A percentile compares a stretch with the other conserved stretches of the same genome.
phyloP scores from a whole-genome alignment of 352 stramenopile species.

The Elongisporangium undulatum region DNA sequence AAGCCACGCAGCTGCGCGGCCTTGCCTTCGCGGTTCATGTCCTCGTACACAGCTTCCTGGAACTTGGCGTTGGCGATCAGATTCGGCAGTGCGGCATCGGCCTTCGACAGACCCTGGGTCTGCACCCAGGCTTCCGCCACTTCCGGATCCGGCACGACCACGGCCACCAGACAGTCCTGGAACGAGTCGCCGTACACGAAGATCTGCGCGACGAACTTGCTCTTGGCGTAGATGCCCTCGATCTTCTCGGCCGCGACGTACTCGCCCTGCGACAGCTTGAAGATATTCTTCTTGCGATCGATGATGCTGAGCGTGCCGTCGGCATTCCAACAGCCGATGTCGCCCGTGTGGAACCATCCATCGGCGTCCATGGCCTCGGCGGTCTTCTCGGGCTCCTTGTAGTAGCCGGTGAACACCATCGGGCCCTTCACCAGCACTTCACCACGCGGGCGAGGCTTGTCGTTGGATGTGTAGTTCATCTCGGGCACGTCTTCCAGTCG shows the following conservation, averaged over 20 bases:
- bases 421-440: slow-evolving; percentile 75
- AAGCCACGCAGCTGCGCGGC: slow-evolving; percentile 85
- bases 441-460: slow-evolving; percentile 48
- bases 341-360: slow-evolving; percentile 95
- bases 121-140: slow-evolving; percentile 57
- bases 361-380: slow-evolving; percentile 82
- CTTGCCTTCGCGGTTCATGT: slow-evolving; percentile 63
- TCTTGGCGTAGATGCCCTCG: slow-evolving; percentile 91
- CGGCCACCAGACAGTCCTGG: slow-evolving; percentile 88
- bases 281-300: slow-evolving; percentile 90
- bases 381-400: slow-evolving; percentile 91
- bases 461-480: slow-evolving; percentile 89
- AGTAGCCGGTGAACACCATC: slow-evolving; percentile 90
- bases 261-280: slow-evolving; percentile 91
- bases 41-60: slow-evolving; percentile 59
- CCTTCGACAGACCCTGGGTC: not conserved
- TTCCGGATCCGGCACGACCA: slow-evolving; percentile 91
- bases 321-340: slow-evolving; percentile 92
- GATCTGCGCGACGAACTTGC: slow-evolving; percentile 83
- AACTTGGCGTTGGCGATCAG: slow-evolving; percentile 25
- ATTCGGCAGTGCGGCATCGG: too few species aligned
- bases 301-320: slow-evolving; percentile 87
- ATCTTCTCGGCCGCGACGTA: slow-evolving; percentile 96
- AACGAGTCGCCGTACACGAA: slow-evolving; percentile 95
- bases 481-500: slow-evolving; percentile 92